Percentiles rank a stretch among this genome's conserved stretches.
Evolutionary conservation across 1,139 yeast species (phyloP).

Genomic region (Blastobotrys capitulatus): DNA sequence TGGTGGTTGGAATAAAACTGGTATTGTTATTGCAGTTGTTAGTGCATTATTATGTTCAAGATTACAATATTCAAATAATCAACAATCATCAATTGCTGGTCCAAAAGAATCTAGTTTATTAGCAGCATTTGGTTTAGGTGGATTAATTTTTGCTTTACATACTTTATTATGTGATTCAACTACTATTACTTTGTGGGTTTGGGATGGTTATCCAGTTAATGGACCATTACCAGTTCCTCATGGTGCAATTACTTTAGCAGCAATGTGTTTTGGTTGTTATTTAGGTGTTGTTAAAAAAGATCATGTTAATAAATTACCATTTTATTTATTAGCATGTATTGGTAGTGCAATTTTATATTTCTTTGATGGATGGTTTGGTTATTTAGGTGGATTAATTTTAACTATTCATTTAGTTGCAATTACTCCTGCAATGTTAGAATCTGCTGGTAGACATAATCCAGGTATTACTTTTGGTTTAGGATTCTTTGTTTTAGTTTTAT

Average conservation of each 20-base stretch:
- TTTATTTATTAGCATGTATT: conserved; percentile 39
- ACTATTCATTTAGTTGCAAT: conserved; percentile 58
- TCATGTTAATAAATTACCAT: conserved; percentile 23
- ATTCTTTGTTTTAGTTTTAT: conserved; percentile 45
- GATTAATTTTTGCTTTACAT: conserved; percentile 64
- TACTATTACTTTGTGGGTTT: conserved; percentile 80
- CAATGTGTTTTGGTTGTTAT: conserved; percentile 55
- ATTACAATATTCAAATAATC: conserved; percentile 24
- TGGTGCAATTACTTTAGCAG: conserved; percentile 56
- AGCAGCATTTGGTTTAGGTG: conserved; percentile 71
- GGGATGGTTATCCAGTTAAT: conserved; percentile 85
- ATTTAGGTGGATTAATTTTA: conserved; percentile 64
- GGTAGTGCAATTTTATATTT: conserved; percentile 48
- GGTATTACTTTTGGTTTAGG: conserved; percentile 54
- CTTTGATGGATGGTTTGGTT: conserved; percentile 76
- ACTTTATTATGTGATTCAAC: conserved; percentile 80
- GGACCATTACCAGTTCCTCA: conserved; percentile 94
- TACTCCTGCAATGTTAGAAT: conserved; percentile 58
- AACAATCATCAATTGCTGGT: conserved; percentile 23
- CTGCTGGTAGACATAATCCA: conserved; percentile 54
- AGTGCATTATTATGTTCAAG: conserved; percentile 54
- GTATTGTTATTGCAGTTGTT: conserved; percentile 59
- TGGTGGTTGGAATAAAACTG: conserved; percentile 80
- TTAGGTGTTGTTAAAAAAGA: conserved; percentile 36
- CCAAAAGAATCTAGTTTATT: conserved; percentile 36